Evolutionary conservation across 805 yeast species (phyloP).

Genomic region (Candida silvatica): DNA sequence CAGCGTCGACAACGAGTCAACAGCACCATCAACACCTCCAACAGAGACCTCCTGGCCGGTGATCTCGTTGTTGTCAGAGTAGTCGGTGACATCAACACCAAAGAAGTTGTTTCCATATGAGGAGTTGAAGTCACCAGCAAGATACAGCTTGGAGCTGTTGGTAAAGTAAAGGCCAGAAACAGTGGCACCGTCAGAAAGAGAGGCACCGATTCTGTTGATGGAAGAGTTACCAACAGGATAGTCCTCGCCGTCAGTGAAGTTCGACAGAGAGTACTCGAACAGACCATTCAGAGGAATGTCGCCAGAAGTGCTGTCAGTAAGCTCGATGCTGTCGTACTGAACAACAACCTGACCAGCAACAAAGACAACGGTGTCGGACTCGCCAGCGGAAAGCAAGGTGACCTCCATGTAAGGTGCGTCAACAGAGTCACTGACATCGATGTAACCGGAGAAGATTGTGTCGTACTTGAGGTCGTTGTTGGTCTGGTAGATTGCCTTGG

Average conservation of each 20-base stretch:
- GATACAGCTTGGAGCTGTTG: conserved; percentile 26
- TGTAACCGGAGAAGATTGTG: conserved; percentile 58
- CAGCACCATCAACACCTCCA: conserved; percentile 33
- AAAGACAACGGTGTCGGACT: conserved; percentile 31
- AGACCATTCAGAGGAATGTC: conserved; percentile 54
- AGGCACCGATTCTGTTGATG: conserved; percentile 30
- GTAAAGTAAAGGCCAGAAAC: conserved; percentile 26
- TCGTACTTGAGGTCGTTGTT: conserved; percentile 79
- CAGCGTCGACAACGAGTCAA: conserved; percentile 21
- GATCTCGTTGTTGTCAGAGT: conserved; percentile 10
- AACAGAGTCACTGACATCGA: conserved; percentile 34
- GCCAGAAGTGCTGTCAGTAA: neutral
- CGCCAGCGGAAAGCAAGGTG: conserved; percentile 25
- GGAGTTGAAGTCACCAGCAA: conserved; percentile 43
- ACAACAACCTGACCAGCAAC: conserved; percentile 54
- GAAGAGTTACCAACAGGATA: conserved; percentile 39
- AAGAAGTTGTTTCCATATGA: conserved; percentile 30
- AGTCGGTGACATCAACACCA: conserved; percentile 18
- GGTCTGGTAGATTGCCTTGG: conserved; percentile 61
- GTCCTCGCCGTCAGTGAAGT: conserved; percentile 38
- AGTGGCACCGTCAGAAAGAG: conserved; percentile 30
- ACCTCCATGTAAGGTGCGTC: conserved; percentile 32
- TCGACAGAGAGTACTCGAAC: conserved; percentile 71
- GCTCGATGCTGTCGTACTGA: conserved; percentile 8
- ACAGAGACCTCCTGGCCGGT: conserved; percentile 7